phyloP scores from a whole-genome alignment of 305 asterid genomes.

The Ajuga reptans region DNA sequence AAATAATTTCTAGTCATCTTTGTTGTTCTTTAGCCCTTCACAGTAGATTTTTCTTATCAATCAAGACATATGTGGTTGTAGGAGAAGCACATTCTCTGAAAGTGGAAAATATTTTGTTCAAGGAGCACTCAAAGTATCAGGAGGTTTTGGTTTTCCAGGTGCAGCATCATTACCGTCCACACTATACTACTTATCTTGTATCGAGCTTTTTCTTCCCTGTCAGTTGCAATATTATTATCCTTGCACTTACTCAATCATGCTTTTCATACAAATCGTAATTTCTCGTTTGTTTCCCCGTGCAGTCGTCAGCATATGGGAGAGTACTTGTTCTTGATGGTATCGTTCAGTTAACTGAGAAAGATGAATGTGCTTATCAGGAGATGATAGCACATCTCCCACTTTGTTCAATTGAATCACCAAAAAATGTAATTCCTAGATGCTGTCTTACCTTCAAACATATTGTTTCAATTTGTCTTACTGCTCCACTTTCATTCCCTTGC shows the following conservation, averaged over 20 bases:
- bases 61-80: constrained; percentile 23
- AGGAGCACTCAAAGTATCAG: constrained; percentile 74
- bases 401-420: constrained; percentile 77
- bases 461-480: neutral
- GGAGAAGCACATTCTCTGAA: constrained; percentile 91
- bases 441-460: neutral
- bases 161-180: constrained; percentile 21
- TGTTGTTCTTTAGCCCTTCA: neutral
- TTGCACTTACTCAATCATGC: neutral
- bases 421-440: constrained; percentile 47
- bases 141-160: constrained; percentile 96
- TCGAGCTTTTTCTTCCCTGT: neutral
- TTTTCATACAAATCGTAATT: neutral
- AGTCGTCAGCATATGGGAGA: constrained; percentile 78
- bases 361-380: constrained; percentile 97
- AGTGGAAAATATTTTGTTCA: constrained; percentile 69
- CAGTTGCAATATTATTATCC: neutral
- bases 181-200: neutral
- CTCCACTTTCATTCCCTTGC: neutral
- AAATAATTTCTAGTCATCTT: neutral
- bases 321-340: constrained; percentile 96
- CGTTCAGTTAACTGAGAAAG: constrained; percentile 96
- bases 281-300: constrained; percentile 22
- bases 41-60: neutral
- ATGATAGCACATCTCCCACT: constrained; percentile 98